Evolutionary conservation across 164 flowering plant species (phyloP), one percentile per base, ranked within the genome.

Genomic region (Annona squamosa): DNA sequence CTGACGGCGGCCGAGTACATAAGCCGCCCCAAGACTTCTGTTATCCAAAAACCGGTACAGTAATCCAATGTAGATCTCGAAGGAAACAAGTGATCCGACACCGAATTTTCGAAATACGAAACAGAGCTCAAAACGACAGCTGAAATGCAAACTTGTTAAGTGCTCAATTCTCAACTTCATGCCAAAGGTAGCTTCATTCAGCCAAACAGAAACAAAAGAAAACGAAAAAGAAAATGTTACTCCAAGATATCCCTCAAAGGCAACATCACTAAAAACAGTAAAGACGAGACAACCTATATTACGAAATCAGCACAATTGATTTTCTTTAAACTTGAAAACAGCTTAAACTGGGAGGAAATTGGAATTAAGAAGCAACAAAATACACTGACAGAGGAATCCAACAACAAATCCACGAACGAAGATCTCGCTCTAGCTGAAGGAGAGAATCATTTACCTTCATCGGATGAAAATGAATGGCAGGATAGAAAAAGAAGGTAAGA

Each of bases 401-500:
- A 26, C 37, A 0, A 26, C 37, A 26, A 26, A 26, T 26, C 37
- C 37, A 26, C 1, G 37, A 26, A 26, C 37, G 37, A 26, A 26
- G 37, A 26, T 26, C 37, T 26, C 37, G 37, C 37, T 26, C 43
- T 68, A 43, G 12, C 71, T 45, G 66, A 7, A 7, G 37, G 10
- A 66, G 59, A 61, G 67, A 65, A 68, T 62, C 46, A 63, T 61
- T 63, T 79, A 87, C 93, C 88, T 87, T 91, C 93, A 79, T 75
- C 73, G 48, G 74, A 37, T 1, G 80, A 67, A 80, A 88, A 84
- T 37, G 87, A 79, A 67, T 79, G 69, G 74, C 84, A 78, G 9
- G 76, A 52, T 26, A 52, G 76, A 71, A 84, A 73, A 67, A 80
- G 73, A 48, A 80, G 73, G 37, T 80, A 81, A 48, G 75, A 79